phyloP scores from a whole-genome alignment of 345 rosid genomes.

The Viola odorata region DNA sequence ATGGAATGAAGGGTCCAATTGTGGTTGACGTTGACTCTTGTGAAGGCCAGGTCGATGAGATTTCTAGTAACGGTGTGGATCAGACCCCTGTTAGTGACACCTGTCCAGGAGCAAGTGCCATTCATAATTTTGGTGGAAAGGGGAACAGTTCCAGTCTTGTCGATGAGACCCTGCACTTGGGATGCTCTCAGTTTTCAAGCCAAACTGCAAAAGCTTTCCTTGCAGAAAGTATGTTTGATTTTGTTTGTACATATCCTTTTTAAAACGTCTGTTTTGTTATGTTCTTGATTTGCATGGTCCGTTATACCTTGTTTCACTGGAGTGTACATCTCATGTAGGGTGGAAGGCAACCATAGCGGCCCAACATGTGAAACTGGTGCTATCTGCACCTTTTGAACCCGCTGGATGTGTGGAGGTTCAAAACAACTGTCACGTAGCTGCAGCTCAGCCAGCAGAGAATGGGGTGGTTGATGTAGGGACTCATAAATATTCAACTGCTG shows the following conservation, averaged over 20 bases:
- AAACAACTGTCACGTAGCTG: conserved; percentile 11
- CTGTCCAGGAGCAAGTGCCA: conserved; percentile 12
- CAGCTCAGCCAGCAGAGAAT: conserved; percentile 24
- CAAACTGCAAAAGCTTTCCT: conserved; percentile 70
- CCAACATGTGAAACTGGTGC: conserved; percentile 62
- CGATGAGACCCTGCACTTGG: conserved; percentile 18
- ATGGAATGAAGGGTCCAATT: conserved; percentile 19
- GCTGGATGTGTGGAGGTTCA: background rate
- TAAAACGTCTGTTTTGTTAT: too few species aligned
- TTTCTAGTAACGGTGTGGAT: conserved; percentile 14
- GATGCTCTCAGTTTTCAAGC: conserved; percentile 40
- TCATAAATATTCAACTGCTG: conserved; percentile 16
- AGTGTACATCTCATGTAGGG: conserved; percentile 35
- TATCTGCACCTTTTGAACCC: conserved; percentile 39
- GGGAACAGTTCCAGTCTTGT: conserved; percentile 9
- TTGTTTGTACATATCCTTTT: background rate
- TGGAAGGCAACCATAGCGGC: conserved; percentile 75
- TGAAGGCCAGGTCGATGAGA: conserved; percentile 20
- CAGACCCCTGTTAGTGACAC: conserved; percentile 13
- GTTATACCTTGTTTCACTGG: background rate
- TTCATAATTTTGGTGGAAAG: conserved; percentile 8
- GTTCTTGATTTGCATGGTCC: background rate
- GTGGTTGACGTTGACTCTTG: conserved; percentile 19
- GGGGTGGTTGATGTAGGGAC: conserved; percentile 3
- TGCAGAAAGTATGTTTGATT: conserved; percentile 51